Evolutionary conservation across 2,329 filamentous ascomycete species (phyloP), one percentile per base, ranked within the genome.

Genomic region (Cladosporium sp.): DNA sequence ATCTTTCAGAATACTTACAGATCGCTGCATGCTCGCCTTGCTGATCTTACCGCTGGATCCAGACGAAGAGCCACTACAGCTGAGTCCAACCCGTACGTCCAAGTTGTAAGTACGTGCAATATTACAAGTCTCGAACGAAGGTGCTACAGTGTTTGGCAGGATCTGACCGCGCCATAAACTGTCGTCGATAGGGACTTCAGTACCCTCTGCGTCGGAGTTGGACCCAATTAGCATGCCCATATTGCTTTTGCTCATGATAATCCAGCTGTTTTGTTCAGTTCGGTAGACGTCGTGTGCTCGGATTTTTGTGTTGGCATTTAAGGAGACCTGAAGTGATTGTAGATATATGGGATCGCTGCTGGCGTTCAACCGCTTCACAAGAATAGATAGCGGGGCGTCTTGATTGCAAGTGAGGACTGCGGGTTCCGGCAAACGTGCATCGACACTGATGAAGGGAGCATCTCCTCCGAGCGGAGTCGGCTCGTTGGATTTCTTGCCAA

Each of bases 351-450:
- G 79, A 50, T 89, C 88, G 1, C 76, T 74, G 43, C 82, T 83
- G 15, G 85, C 76, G 49, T 80, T 85, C 18, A 90, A 72, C 65
- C 89, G 95, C 61, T 85, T 89, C 32, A 90, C 78, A 12, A 96
- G 73, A 7, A 99, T 72, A 1, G 89, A 81, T 3, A 97, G 74
- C 0, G 92, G 92, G 6, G 97, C 62, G 4, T 89, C 84, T 58
- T 91, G 80, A 66, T 95, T 95, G 72, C 91, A 95, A 0, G 91
- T 96, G 43, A 97, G 73, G 39, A 96, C 87, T 3, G 89, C 79
- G 3, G 93, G 93, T 63, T 90, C 88, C 0, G 93, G 93, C 27
- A 99, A 73, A 29, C 92, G 82, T 3, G 88, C 89, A 61, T 96
- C 91, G 38, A 96, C 78, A 3, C 84, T 85, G 11, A 93, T 83